Evolutionary conservation across 345 rosid genomes (phyloP).

Genomic region (Arabis hirsuta): DNA sequence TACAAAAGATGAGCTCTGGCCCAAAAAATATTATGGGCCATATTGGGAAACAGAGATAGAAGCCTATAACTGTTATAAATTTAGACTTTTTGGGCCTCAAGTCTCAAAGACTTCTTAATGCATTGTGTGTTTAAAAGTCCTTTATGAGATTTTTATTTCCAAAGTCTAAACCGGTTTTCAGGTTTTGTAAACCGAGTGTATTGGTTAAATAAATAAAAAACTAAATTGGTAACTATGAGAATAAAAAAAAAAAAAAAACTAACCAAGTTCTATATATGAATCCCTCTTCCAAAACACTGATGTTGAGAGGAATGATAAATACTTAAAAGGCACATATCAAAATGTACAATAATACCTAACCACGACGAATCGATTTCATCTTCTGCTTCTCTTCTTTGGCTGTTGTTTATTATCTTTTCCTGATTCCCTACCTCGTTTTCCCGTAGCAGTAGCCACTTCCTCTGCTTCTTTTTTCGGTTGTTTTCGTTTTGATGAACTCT

Average conservation of each 20-base stretch:
- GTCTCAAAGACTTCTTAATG: neutral
- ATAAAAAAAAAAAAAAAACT: neutral
- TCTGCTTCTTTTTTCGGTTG: constrained; percentile 51
- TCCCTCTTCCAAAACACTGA: constrained; percentile 21
- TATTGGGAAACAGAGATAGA: neutral
- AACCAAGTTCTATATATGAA: constrained; percentile 17
- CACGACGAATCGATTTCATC: constrained; percentile 19
- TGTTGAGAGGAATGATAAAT: constrained; percentile 25
- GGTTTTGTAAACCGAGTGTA: neutral
- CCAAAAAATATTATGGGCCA: neutral
- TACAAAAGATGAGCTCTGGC: constrained; percentile 4
- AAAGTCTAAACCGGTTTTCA: neutral
- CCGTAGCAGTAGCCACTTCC: constrained; percentile 29
- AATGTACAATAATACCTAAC: constrained; percentile 37
- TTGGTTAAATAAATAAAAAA: neutral
- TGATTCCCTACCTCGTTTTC: constrained; percentile 59
- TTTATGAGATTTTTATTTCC: neutral
- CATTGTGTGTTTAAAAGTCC: neutral
- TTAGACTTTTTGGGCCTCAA: neutral
- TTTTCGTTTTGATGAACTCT: constrained; percentile 46
- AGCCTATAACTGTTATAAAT: neutral
- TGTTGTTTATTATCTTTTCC: constrained; percentile 41
- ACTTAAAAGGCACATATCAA: constrained; percentile 20
- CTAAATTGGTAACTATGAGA: constrained; percentile 20
- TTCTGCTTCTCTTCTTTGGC: constrained; percentile 51